These are phyloP conservation scores for Pseudomassariella vexata DNA, from an alignment of 2,329 filamentous ascomycete genomes.

Conservation along the genomic window DNA sequence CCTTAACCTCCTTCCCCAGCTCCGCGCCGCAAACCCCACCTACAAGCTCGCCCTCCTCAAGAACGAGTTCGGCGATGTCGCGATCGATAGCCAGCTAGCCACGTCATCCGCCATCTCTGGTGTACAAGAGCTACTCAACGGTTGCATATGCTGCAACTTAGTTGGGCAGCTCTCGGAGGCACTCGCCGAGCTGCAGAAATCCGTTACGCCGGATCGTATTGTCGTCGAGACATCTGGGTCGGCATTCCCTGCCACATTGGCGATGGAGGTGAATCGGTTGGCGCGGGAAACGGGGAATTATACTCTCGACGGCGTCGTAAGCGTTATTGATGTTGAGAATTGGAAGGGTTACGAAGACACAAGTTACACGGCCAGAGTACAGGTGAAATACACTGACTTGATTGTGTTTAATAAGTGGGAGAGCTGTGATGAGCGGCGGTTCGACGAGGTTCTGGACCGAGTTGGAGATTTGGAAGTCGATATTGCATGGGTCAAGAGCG, in stretches of 20 bases:
- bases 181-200: constrained; percentile 63
- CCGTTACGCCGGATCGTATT: constrained; percentile 68
- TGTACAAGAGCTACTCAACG: constrained; percentile 88
- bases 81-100: constrained; percentile 88
- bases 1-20: constrained; percentile 87
- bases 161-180: constrained; percentile 85
- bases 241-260: constrained; percentile 82
- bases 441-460: constrained; percentile 73
- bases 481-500: constrained; percentile 77
- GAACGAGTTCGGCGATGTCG: constrained; percentile 95
- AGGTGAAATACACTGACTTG: constrained; percentile 84
- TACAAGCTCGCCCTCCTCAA: constrained; percentile 95
- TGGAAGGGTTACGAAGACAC: constrained; percentile 92
- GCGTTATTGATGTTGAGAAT: constrained; percentile 90
- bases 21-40: constrained; percentile 60
- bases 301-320: constrained; percentile 79
- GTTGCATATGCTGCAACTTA: constrained; percentile 98
- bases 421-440: constrained; percentile 61
- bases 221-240: constrained; percentile 90
- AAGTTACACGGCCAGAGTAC: constrained; percentile 79
- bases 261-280: constrained; percentile 82
- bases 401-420: constrained; percentile 96
- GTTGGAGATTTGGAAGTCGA: constrained; percentile 78
- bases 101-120: constrained; percentile 77
- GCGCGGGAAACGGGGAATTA: constrained; percentile 65